These are phyloP conservation scores for Cladosporium sp. DNA, from an alignment of 2,329 filamentous ascomycete genomes.

Conservation along the genomic window DNA sequence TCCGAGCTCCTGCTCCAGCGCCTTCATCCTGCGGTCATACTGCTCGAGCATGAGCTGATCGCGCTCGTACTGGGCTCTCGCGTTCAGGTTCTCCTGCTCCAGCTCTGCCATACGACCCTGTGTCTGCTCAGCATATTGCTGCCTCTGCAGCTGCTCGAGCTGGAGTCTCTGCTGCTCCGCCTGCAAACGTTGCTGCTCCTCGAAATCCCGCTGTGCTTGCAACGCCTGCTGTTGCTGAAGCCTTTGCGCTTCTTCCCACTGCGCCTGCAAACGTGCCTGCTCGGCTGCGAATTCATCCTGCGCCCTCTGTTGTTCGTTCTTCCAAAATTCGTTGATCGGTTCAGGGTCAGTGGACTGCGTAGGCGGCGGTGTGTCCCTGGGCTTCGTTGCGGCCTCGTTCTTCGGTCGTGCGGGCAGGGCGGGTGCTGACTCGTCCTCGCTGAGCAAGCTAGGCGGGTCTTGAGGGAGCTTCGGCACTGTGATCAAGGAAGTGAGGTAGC, in stretches of 20 bases:
- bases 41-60: conserved; percentile 96
- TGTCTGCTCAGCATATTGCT: conserved; percentile 89
- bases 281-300: conserved; percentile 94
- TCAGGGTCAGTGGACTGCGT: conserved; percentile 75
- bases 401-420: conserved; percentile 70
- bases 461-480: conserved; percentile 93
- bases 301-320: conserved; percentile 80
- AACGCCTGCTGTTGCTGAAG: conserved; percentile 76
- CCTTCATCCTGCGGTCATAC: conserved; percentile 89
- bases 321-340: conserved; percentile 97
- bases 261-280: conserved; percentile 79
- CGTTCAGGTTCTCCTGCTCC: conserved; percentile 90
- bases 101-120: conserved; percentile 93
- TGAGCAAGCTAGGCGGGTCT: conserved; percentile 82
- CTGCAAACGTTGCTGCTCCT: conserved; percentile 83
- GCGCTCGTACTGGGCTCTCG: conserved; percentile 90
- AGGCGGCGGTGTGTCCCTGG: conserved; percentile 60
- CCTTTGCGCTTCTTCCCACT: conserved; percentile 73
- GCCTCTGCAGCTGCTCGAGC: conserved; percentile 79
- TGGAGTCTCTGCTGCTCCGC: conserved; percentile 85
- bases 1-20: conserved; percentile 76
- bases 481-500: conserved; percentile 93
- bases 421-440: conserved; percentile 71
- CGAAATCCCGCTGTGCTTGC: conserved; percentile 89
- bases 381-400: conserved; percentile 60